Conservation (phyloP, 352 stramenopile genomes). For the Phytophthora hibernalis region DNA sequence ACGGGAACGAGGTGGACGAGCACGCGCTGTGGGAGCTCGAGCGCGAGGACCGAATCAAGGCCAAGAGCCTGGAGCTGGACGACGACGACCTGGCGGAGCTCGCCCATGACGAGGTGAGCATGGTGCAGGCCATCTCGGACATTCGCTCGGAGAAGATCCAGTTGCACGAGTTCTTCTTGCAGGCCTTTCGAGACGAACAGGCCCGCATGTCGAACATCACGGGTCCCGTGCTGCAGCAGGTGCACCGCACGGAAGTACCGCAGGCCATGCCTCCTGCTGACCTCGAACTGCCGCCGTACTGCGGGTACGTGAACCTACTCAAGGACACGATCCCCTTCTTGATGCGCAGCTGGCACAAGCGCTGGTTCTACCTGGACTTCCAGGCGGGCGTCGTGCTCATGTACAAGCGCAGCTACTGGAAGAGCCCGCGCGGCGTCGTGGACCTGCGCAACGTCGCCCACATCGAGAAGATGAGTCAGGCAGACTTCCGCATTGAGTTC, state of each 20-base stretch:
- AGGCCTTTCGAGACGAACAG: conserved; percentile 64
- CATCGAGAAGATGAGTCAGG: conserved; percentile 75
- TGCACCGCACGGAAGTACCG: conserved; percentile 43
- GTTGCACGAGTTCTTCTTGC: conserved; percentile 62
- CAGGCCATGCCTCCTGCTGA: conserved; percentile 35
- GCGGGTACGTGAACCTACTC: conserved; percentile 76
- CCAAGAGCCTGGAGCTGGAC: conserved; percentile 64
- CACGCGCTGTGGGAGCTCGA: conserved; percentile 57
- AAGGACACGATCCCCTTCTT: conserved; percentile 82
- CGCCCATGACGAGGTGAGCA: conserved; percentile 53
- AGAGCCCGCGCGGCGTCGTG: conserved; percentile 71
- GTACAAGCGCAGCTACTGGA: conserved; percentile 90
- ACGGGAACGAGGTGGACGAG: conserved; percentile 73
- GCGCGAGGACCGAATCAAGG: conserved; percentile 57
- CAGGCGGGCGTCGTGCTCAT: conserved; percentile 71
- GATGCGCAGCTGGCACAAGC: conserved; percentile 82
- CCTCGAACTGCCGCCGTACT: conserved; percentile 73
- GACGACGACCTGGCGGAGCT: conserved; percentile 74
- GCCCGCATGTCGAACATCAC: conserved; percentile 30
- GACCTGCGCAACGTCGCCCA: conserved; percentile 68
- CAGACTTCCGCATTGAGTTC: conserved; percentile 78
- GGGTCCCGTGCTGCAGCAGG: conserved; percentile 31
- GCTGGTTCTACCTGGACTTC: conserved; percentile 87
- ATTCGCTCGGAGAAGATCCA: conserved; percentile 72
- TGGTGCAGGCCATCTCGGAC: conserved; percentile 62